Evolutionary conservation across 768 basidiomycete species (phyloP).

Genomic region (Sarcodon aspratus): DNA sequence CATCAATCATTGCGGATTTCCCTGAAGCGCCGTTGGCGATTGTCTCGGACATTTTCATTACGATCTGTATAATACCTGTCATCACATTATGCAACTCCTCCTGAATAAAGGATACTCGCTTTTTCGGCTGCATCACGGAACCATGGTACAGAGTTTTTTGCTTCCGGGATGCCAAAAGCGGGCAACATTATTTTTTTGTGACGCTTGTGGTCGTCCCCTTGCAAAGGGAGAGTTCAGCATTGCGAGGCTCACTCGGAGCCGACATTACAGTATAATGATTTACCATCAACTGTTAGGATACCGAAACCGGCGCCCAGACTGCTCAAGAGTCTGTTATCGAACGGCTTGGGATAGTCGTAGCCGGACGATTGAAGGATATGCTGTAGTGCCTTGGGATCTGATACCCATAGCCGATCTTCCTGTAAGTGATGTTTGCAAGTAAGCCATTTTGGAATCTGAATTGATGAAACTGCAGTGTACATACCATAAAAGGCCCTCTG

Average conservation of each 20-base stretch:
- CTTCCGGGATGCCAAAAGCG: conserved; percentile 30
- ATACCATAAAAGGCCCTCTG: neutral
- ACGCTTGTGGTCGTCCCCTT: conserved; percentile 16
- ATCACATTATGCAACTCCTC: too few species aligned
- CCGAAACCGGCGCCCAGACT: too few species aligned
- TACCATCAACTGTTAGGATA: too few species aligned
- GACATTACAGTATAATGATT: neutral
- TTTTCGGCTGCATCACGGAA: conserved; percentile 11
- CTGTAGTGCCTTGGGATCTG: conserved; percentile 49
- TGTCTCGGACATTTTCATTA: conserved; percentile 15
- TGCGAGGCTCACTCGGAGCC: neutral
- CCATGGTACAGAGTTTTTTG: conserved; percentile 15
- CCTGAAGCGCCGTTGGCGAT: too few species aligned
- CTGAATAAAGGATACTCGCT: conserved; percentile 3
- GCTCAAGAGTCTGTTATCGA: conserved; percentile 32
- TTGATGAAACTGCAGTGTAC: neutral
- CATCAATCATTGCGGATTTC: conserved; percentile 23
- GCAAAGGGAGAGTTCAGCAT: neutral
- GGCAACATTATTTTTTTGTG: conserved; percentile 24
- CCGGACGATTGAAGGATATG: conserved; percentile 48
- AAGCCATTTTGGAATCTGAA: too few species aligned
- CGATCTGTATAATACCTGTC: conserved; percentile 21
- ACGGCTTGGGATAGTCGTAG: conserved; percentile 42
- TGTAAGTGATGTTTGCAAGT: conserved; percentile 7
- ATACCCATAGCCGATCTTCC: conserved; percentile 41